These are phyloP conservation scores for Cystobasidium onofrii DNA, from an alignment of 768 basidiomycete species.

Conservation along the genomic window DNA sequence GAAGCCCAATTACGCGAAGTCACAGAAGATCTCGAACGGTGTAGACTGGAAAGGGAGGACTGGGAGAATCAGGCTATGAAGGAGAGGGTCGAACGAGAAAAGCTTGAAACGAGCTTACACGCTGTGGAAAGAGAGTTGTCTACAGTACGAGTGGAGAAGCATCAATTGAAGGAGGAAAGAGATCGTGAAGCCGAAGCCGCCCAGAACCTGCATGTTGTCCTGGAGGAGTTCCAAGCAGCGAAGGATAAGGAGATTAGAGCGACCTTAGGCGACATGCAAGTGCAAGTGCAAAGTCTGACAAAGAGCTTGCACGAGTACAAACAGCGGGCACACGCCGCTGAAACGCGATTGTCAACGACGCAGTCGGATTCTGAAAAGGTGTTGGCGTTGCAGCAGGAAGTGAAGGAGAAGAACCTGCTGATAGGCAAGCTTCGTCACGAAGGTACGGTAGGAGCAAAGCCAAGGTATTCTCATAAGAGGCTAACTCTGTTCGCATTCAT, in stretches of 20 bases:
- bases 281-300: conserved; percentile 58
- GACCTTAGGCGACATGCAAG: conserved; percentile 72
- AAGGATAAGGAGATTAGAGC: conserved; percentile 84
- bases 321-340: conserved; percentile 58
- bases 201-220: conserved; percentile 76
- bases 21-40: conserved; percentile 76
- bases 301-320: conserved; percentile 83
- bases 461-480: no score
- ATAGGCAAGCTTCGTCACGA: conserved; percentile 94
- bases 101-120: conserved; percentile 61
- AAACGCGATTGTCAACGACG: conserved; percentile 70
- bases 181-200: conserved; percentile 56
- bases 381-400: conserved; percentile 70
- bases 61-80: conserved; percentile 58
- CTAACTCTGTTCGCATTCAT: background rate
- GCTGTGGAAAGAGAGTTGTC: conserved; percentile 54
- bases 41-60: conserved; percentile 70
- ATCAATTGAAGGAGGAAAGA: conserved; percentile 40
- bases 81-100: conserved; percentile 67
- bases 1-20: conserved; percentile 73
- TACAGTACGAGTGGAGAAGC: conserved; percentile 53
- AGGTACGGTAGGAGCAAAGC: conserved; percentile 52
- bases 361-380: conserved; percentile 60
- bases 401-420: conserved; percentile 89
- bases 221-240: conserved; percentile 94